Conservation (phyloP, 352 stramenopile species). For the Phytophthora boehmeriae region DNA sequence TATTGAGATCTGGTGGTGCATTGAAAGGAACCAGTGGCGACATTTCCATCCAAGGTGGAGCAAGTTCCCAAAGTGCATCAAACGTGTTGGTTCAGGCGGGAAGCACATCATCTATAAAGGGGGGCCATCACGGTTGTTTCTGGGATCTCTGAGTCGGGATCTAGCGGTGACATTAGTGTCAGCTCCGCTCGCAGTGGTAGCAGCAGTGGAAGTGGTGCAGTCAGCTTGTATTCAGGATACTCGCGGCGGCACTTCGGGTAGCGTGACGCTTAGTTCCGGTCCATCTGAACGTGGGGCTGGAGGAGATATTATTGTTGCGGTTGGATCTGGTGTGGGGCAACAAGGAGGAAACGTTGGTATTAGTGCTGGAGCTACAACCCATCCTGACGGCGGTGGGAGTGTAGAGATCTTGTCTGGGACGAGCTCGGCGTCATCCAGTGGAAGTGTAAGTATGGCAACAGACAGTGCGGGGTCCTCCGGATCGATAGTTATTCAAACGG, state of each 20-base stretch:
- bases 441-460: constrained; percentile 49
- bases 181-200: constrained; percentile 56
- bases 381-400: constrained; percentile 53
- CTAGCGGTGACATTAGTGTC: constrained; percentile 68
- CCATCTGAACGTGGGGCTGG: constrained; percentile 49
- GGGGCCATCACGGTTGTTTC: constrained; percentile 55
- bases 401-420: constrained; percentile 58
- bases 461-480: constrained; percentile 78
- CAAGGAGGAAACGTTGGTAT: constrained; percentile 57
- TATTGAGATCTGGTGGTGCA: constrained; percentile 47
- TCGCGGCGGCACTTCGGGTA: constrained; percentile 62
- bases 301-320: constrained; percentile 57
- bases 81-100: constrained; percentile 60
- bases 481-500: constrained; percentile 70
- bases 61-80: constrained; percentile 48
- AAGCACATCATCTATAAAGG: constrained; percentile 48
- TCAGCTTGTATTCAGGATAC: constrained; percentile 54
- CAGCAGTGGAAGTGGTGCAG: constrained; percentile 55
- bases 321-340: constrained; percentile 49
- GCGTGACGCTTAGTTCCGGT: constrained; percentile 76
- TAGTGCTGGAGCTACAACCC: constrained; percentile 46
- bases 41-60: constrained; percentile 52
- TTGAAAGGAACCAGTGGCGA: constrained; percentile 58
- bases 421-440: constrained; percentile 60
- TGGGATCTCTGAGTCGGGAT: constrained; percentile 48